phyloP scores from a whole-genome alignment of 257 asterid genomes.

The Linderniella brevidens region DNA sequence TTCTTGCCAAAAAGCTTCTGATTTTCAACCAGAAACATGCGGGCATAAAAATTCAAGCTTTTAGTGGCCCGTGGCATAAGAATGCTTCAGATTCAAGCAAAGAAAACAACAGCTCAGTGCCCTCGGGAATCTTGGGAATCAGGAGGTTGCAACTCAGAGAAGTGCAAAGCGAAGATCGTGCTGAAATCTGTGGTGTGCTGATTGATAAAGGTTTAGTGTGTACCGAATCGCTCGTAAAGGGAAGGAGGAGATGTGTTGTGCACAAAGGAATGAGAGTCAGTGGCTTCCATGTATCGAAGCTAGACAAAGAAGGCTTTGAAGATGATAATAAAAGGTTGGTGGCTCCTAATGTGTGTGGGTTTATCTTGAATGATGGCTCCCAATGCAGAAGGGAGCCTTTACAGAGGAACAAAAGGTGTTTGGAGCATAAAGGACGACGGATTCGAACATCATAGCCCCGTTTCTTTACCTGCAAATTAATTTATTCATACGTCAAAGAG shows the following conservation, averaged over 20 bases:
- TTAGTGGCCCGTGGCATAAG: conserved; percentile 13
- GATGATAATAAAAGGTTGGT: conserved; percentile 5
- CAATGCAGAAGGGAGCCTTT: conserved; percentile 18
- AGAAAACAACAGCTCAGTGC: conserved; percentile 11
- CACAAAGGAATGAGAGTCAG: conserved; percentile 85
- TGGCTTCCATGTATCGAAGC: conserved; percentile 16
- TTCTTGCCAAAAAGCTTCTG: conserved; percentile 24
- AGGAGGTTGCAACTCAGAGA: conserved; percentile 31
- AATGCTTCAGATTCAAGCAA: conserved; percentile 15
- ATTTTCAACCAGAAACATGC: conserved; percentile 28
- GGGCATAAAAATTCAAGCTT: conserved; percentile 43
- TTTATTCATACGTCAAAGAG: too few relatives aligned
- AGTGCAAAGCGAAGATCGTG: conserved; percentile 10
- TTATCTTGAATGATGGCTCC: conserved; percentile 21
- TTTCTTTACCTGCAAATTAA: too few relatives aligned
- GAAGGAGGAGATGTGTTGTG: conserved; percentile 62
- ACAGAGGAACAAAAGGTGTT: conserved; percentile 25
- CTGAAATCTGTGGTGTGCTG: conserved; percentile 54
- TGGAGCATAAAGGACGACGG: conserved; percentile 31
- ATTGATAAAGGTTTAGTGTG: conserved; percentile 54
- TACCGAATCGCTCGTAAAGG: conserved; percentile 36
- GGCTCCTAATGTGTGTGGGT: conserved; percentile 1
- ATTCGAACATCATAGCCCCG: conserved; percentile 7
- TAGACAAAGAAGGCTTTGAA: conserved; percentile 7
- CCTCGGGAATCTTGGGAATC: conserved; percentile 33